Evolutionary conservation across 2,329 filamentous ascomycete genomes (phyloP).

Genomic region (Dendryphion nanum): DNA sequence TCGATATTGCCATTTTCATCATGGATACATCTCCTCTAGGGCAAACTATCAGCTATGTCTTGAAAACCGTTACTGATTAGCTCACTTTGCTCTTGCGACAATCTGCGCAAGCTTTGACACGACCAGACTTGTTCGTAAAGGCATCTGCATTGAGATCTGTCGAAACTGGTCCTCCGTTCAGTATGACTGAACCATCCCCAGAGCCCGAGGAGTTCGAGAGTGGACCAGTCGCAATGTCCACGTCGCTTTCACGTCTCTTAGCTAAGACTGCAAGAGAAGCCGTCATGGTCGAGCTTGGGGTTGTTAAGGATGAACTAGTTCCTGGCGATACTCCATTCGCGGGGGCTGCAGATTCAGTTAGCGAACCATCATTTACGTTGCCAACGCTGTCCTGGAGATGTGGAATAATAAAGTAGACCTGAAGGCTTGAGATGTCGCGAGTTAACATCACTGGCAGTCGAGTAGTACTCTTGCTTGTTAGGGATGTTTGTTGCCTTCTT

Average conservation of each 20-base stretch:
- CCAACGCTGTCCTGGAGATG: too few species aligned
- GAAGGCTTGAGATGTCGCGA: too few species aligned
- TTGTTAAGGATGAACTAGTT: conserved; percentile 4
- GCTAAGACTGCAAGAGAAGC: conserved; percentile 32
- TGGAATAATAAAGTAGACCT: too few species aligned
- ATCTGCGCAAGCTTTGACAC: conserved; percentile 64
- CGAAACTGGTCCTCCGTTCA: conserved; percentile 32
- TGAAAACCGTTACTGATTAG: conserved; percentile 5
- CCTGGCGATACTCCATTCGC: conserved; percentile 28
- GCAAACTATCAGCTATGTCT: conserved; percentile 18
- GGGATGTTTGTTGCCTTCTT: too few species aligned
- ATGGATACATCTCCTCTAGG: conserved; percentile 64
- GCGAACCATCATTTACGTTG: too few species aligned
- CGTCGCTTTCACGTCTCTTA: conserved; percentile 33
- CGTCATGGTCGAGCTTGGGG: conserved; percentile 12
- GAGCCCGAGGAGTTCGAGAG: conserved; percentile 9
- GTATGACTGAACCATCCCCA: conserved; percentile 13
- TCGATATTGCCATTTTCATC: conserved; percentile 65
- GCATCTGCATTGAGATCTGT: conserved; percentile 36
- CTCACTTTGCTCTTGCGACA: conserved; percentile 67
- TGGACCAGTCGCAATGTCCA: conserved; percentile 11
- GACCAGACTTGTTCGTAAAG: conserved; percentile 53
- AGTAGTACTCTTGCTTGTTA: too few species aligned
- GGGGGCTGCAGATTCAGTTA: too few species aligned
- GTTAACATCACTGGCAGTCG: too few species aligned